These are phyloP conservation scores for Arthroderma sp. DNA, from an alignment of 2,329 filamentous ascomycete species.

Conservation along the genomic window DNA sequence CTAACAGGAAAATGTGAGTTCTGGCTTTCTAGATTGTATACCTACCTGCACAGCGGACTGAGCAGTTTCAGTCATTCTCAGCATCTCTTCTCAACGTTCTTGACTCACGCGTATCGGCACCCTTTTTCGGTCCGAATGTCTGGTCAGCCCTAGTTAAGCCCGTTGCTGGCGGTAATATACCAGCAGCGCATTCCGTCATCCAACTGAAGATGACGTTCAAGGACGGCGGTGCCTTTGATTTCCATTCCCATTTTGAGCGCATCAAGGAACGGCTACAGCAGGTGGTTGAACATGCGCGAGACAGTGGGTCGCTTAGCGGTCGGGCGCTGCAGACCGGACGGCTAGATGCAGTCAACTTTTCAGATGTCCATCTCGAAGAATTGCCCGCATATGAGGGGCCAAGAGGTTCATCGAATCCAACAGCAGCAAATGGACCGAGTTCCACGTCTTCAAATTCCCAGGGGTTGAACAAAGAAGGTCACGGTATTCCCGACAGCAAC, in stretches of 20 bases:
- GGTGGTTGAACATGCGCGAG: slow-evolving; percentile 59
- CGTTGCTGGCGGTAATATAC: slow-evolving; percentile 71
- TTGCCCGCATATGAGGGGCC: slow-evolving; percentile 72
- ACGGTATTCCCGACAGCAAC: too few relatives aligned
- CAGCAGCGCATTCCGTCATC: slow-evolving; percentile 56
- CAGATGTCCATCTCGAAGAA: slow-evolving; percentile 67
- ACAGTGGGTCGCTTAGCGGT: slow-evolving; percentile 38
- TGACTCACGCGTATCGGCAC: slow-evolving; percentile 74
- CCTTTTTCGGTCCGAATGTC: slow-evolving; percentile 85
- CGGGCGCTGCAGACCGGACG: slow-evolving; percentile 22
- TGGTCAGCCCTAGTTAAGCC: slow-evolving; percentile 74
- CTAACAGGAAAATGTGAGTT: slow-evolving; percentile 5
- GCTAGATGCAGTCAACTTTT: slow-evolving; percentile 36
- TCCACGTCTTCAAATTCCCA: too few relatives aligned
- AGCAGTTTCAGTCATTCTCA: slow-evolving; percentile 70
- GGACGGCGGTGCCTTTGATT: slow-evolving; percentile 89
- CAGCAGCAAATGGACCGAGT: neutral
- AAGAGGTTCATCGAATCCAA: slow-evolving; percentile 16
- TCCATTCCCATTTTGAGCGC: slow-evolving; percentile 66
- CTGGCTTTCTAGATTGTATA: slow-evolving; percentile 58
- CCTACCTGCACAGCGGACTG: slow-evolving; percentile 57
- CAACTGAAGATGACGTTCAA: slow-evolving; percentile 82
- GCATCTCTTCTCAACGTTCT: slow-evolving; percentile 75
- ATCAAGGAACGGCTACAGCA: slow-evolving; percentile 75
- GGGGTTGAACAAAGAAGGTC: too few relatives aligned